Evolutionary conservation across 2,329 filamentous ascomycete species (phyloP).

Genomic region (Alternaria dauci): DNA sequence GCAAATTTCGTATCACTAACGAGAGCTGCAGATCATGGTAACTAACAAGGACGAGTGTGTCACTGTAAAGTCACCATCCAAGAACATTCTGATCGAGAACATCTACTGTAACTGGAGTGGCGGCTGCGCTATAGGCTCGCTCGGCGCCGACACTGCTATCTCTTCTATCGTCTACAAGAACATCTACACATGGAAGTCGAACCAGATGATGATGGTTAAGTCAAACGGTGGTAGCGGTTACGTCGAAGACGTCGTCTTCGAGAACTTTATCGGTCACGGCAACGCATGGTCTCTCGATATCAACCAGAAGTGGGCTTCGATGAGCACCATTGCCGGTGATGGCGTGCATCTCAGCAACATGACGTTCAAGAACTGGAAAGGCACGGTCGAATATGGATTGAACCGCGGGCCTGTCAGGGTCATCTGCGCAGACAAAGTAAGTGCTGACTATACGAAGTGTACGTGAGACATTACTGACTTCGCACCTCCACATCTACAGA

Average conservation of each 20-base stretch:
- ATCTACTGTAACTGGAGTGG: constrained; percentile 71
- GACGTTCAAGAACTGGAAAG: constrained; percentile 65
- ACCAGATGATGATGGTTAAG: constrained; percentile 72
- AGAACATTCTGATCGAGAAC: constrained; percentile 66
- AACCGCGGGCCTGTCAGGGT: constrained; percentile 64
- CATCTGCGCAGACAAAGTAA: constrained; percentile 55
- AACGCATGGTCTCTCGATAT: constrained; percentile 68
- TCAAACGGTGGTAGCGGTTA: constrained; percentile 65
- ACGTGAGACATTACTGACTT: neutral
- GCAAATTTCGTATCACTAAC: neutral
- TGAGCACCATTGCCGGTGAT: constrained; percentile 54
- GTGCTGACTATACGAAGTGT: neutral
- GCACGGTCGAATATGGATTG: constrained; percentile 60
- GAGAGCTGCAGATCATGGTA: constrained; percentile 56
- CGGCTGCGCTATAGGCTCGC: constrained; percentile 66
- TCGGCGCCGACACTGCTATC: constrained; percentile 60
- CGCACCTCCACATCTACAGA: constrained; percentile 15
- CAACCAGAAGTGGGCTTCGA: constrained; percentile 62
- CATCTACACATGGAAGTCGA: constrained; percentile 66
- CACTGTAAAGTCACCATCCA: constrained; percentile 60
- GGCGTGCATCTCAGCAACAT: constrained; percentile 64
- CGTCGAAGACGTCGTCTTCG: constrained; percentile 60
- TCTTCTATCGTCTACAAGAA: constrained; percentile 64
- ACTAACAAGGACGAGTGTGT: constrained; percentile 71
- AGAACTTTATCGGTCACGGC: constrained; percentile 67